Percentiles rank a stretch among this genome's conserved stretches.
Evolutionary conservation across 495 filamentous ascomycete genomes (phyloP).

Genomic region (Xylaria scruposa): DNA sequence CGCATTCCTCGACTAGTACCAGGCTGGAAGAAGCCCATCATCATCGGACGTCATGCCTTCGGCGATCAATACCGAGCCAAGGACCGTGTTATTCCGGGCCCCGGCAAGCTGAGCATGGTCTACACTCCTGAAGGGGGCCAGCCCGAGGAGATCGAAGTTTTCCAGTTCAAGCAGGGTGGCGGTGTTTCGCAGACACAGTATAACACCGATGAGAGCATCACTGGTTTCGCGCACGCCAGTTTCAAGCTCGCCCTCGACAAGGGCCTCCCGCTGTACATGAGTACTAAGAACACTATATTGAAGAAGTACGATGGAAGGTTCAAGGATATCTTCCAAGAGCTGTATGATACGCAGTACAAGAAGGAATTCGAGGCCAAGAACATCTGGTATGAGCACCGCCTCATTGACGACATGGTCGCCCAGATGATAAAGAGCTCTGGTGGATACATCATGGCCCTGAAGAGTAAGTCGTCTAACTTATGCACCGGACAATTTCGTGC

Average conservation of each 20-base stretch:
- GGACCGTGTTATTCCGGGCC: constrained; percentile 79
- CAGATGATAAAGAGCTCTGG: constrained; percentile 99
- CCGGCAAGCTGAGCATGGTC: constrained; percentile 89
- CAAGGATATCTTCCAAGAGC: constrained; percentile 99
- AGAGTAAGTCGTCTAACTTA: constrained; percentile 67
- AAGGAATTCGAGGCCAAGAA: constrained; percentile 84
- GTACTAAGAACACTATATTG: constrained; percentile 99
- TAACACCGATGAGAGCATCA: constrained; percentile 95
- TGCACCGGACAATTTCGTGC: background rate
- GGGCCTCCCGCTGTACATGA: constrained; percentile 92
- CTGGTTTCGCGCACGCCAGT: constrained; percentile 90
- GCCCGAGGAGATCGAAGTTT: constrained; percentile 88
- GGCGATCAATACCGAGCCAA: constrained; percentile 98
- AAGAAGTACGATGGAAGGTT: constrained; percentile 98
- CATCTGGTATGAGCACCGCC: constrained; percentile 99
- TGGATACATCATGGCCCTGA: constrained; percentile 95
- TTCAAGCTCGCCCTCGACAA: constrained; percentile 95
- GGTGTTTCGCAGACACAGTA: constrained; percentile 94
- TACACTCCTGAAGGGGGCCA: constrained; percentile 85
- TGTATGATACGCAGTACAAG: constrained; percentile 88
- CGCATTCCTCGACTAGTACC: constrained; percentile 90
- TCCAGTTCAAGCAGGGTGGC: constrained; percentile 80
- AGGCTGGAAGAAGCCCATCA: constrained; percentile 98
- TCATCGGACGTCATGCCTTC: constrained; percentile 98
- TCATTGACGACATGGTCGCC: constrained; percentile 99